phyloP scores from a whole-genome alignment of 306 rosid genomes.

The Nissolia schottii region DNA sequence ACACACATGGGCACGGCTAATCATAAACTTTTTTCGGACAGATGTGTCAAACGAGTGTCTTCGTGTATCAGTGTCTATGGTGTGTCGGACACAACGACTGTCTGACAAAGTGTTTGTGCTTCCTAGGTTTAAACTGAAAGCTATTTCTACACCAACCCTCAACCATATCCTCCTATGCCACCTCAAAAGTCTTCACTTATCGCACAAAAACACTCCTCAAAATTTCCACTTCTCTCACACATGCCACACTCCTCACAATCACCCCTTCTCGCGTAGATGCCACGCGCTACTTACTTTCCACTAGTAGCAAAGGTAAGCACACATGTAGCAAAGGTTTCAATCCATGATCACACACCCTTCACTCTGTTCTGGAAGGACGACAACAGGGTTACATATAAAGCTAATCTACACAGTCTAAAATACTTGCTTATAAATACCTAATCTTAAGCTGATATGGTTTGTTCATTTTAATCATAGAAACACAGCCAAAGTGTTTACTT shows the following conservation, averaged over 20 bases:
- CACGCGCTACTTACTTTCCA: neutral
- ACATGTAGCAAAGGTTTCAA: neutral
- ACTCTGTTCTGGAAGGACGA: neutral
- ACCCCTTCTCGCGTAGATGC: neutral
- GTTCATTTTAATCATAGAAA: slow-evolving; percentile 5
- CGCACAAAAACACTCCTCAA: neutral
- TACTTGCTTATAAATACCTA: neutral
- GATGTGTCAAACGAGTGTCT: too few relatives aligned
- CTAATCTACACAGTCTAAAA: neutral
- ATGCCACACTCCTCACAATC: neutral
- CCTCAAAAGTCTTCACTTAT: neutral
- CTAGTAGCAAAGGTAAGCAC: neutral
- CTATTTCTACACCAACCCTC: neutral
- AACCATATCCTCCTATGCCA: neutral
- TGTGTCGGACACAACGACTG: too few relatives aligned
- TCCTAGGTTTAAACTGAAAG: too few relatives aligned
- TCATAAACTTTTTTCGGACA: too few relatives aligned
- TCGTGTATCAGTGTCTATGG: too few relatives aligned
- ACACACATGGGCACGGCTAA: too few relatives aligned
- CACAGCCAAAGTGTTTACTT: neutral
- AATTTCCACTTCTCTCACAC: neutral
- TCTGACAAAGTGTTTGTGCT: too few relatives aligned
- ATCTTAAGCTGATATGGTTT: neutral
- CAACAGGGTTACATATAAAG: neutral
- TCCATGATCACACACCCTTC: neutral